Conservation (phyloP, 164 flowering plant species). For the Kingdonia uniflora region DNA sequence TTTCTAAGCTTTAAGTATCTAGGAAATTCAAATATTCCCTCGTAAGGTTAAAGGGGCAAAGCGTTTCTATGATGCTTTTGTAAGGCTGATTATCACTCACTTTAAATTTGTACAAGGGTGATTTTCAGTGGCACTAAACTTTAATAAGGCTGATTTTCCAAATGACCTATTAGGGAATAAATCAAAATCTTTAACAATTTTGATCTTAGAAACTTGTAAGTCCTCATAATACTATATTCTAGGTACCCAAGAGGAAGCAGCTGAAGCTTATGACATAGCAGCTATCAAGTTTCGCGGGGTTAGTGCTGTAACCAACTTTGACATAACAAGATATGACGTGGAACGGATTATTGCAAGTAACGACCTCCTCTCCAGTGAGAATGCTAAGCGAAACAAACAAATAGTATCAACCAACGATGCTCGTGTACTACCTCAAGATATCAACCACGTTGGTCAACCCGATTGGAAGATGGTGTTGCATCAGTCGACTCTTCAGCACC, state of each 20-base stretch:
- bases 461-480: constrained; percentile 44
- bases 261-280: constrained; percentile 72
- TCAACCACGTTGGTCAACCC: constrained; percentile 15
- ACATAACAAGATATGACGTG: constrained; percentile 49
- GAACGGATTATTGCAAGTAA: constrained; percentile 49
- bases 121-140: constrained; percentile 9
- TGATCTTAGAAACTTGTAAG: too few relatives aligned
- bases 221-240: not conserved
- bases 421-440: constrained; percentile 13
- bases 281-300: constrained; percentile 66
- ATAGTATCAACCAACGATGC: constrained; percentile 7
- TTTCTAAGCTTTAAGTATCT: constrained; percentile 4
- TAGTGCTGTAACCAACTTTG: constrained; percentile 65
- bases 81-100: constrained; percentile 11
- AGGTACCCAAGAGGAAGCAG: constrained; percentile 82
- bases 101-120: constrained; percentile 3
- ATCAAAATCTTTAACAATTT: too few relatives aligned
- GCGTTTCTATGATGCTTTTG: constrained; percentile 22
- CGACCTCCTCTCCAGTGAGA: constrained; percentile 50
- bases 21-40: not conserved
- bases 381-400: constrained; percentile 37
- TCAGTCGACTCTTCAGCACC: constrained; percentile 19
- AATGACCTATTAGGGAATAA: too few relatives aligned
- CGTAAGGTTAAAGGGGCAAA: not conserved
- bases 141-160: constrained; percentile 13